These are phyloP conservation scores for Zygnema circumcarinatum DNA, from an alignment of 139 green algal species.

Conservation along the genomic window DNA sequence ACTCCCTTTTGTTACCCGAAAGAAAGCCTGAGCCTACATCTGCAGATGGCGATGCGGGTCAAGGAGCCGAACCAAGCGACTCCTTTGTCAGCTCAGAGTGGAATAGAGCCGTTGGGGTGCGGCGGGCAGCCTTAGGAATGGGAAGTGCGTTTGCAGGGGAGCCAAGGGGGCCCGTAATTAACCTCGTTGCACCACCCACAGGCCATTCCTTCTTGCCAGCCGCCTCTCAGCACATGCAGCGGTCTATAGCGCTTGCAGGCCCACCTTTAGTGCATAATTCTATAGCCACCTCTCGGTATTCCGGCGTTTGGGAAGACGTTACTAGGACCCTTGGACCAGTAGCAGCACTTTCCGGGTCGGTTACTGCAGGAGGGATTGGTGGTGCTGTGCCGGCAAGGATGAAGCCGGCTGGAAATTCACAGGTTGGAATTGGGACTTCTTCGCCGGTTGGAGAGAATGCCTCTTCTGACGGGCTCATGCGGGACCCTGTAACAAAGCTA, in stretches of 20 bases:
- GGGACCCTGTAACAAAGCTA: not conserved
- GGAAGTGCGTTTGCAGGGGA: not conserved
- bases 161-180: not conserved
- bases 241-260: slow-evolving; percentile 15
- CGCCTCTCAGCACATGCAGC: slow-evolving; percentile 25
- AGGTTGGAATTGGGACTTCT: not conserved
- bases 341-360: not conserved
- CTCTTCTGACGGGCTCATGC: not conserved
- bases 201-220: not conserved
- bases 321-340: not conserved
- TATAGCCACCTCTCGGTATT: not conserved
- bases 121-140: not conserved
- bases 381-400: not conserved
- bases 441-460: not conserved
- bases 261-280: not conserved
- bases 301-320: not conserved
- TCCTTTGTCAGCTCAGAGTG: not conserved
- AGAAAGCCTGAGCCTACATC: not conserved
- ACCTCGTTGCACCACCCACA: not conserved
- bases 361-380: not conserved
- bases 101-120: not conserved
- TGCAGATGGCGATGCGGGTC: not conserved
- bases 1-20: slow-evolving; percentile 12
- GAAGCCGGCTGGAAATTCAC: not conserved
- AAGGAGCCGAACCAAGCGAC: not conserved